Percentiles rank a stretch among this genome's conserved stretches.
Conservation (phyloP, 257 asterid species). For the Fraxinus pennsylvanica region DNA sequence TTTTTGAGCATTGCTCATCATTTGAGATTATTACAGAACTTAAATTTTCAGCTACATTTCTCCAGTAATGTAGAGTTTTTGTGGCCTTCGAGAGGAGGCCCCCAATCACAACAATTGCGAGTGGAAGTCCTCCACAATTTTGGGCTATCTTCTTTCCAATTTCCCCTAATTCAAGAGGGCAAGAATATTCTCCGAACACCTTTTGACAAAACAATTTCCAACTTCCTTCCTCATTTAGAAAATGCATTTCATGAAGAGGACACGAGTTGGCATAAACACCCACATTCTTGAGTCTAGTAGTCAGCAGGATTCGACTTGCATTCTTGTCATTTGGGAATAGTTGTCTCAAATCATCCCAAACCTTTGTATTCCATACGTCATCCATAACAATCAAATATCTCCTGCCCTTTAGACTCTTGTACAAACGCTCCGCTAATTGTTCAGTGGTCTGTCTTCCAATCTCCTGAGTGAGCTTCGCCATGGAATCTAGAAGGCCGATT, state of each 20-base stretch:
- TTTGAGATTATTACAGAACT: not conserved
- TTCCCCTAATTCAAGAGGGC: not conserved
- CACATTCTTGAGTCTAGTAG: slow-evolving; percentile 10
- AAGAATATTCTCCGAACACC: not conserved
- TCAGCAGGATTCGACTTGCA: slow-evolving; percentile 20
- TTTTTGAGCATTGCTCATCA: not conserved
- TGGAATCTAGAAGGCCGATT: not conserved
- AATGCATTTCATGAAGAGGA: not conserved
- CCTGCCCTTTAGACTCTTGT: not conserved
- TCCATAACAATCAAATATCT: not conserved
- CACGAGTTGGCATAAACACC: not conserved
- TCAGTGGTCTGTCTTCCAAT: not conserved
- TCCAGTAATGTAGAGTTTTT: not conserved
- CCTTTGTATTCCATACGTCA: not conserved
- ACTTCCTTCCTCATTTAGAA: not conserved
- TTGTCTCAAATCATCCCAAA: not conserved
- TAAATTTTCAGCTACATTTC: not conserved
- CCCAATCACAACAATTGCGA: not conserved
- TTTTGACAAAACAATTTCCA: not conserved
- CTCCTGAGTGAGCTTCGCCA: not conserved
- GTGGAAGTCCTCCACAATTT: not conserved
- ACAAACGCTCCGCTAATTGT: not conserved
- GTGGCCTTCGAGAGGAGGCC: slow-evolving; percentile 1
- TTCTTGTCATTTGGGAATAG: slow-evolving; percentile 23
- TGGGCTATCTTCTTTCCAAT: not conserved